Evolutionary conservation across 2,329 filamentous ascomycete species (phyloP).

Genomic region (Dactylellina haptotyla): DNA sequence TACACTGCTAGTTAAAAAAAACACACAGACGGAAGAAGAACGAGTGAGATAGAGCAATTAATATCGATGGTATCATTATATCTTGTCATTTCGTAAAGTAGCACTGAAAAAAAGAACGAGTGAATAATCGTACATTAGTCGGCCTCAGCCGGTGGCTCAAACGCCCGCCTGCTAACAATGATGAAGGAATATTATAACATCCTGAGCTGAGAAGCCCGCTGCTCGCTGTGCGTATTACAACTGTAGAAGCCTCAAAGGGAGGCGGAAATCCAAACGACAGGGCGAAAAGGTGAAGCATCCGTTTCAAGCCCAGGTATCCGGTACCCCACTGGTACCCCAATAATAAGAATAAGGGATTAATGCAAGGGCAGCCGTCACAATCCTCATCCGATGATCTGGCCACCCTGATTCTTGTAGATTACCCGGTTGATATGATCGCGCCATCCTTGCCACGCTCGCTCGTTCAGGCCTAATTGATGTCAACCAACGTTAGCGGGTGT

Average conservation of each 20-base stretch:
- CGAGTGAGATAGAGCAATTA: background rate
- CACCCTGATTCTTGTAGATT: constrained; percentile 40
- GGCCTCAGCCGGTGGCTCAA: background rate
- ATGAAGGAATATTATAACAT: background rate
- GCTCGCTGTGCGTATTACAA: no score
- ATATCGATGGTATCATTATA: constrained; percentile 30
- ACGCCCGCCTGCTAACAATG: no score
- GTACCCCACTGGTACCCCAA: constrained; percentile 5
- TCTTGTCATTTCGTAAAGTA: constrained; percentile 21
- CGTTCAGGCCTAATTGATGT: constrained; percentile 45
- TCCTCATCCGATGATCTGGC: constrained; percentile 41
- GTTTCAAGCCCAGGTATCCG: background rate
- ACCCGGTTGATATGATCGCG: constrained; percentile 42
- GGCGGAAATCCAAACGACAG: no score
- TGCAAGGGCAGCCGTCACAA: background rate
- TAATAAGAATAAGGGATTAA: background rate
- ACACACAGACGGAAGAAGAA: background rate
- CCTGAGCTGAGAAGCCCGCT: no score
- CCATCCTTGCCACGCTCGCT: constrained; percentile 55
- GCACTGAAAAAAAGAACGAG: background rate
- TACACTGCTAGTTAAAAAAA: constrained; percentile 11
- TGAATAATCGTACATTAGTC: constrained; percentile 24
- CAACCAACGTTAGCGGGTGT: constrained; percentile 14
- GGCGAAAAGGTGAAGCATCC: no score
- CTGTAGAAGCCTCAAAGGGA: no score